phyloP scores from a whole-genome alignment of 1,139 yeast species.

The Citeromyces hawaiiensis region DNA sequence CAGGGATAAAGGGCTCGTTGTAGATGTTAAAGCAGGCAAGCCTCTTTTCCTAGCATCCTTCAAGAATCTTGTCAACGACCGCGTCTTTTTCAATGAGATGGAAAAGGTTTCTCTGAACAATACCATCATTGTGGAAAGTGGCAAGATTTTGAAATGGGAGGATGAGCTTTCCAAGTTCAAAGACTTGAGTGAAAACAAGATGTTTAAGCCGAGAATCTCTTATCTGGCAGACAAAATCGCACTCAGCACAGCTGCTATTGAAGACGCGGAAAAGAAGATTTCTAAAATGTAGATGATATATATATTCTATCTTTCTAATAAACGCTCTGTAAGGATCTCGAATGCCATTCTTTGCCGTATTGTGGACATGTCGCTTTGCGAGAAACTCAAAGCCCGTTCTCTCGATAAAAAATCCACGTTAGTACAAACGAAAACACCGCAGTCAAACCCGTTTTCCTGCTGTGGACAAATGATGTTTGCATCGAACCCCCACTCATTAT shows the following conservation, averaged over 20 bases:
- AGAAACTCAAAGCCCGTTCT: constrained; percentile 32
- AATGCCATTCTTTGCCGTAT: constrained; percentile 65
- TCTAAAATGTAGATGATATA: not conserved
- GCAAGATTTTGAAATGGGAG: constrained; percentile 51
- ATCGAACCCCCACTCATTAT: constrained; percentile 19
- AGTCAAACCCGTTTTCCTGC: constrained; percentile 84
- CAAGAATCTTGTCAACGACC: constrained; percentile 43
- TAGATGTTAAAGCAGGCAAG: constrained; percentile 60
- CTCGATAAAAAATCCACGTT: constrained; percentile 53
- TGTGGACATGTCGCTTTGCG: constrained; percentile 57
- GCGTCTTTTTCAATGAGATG: constrained; percentile 41
- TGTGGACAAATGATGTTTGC: constrained; percentile 51
- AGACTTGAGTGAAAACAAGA: constrained; percentile 23
- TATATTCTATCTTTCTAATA: constrained; percentile 9
- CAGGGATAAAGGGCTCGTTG: constrained; percentile 64
- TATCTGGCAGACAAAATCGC: constrained; percentile 58
- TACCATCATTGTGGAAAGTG: constrained; percentile 46
- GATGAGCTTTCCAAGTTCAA: constrained; percentile 54
- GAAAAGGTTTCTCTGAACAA: constrained; percentile 48
- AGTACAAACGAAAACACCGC: constrained; percentile 89
- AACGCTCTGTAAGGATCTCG: constrained; percentile 19
- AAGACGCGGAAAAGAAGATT: constrained; percentile 21
- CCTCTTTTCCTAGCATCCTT: constrained; percentile 83
- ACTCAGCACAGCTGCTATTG: constrained; percentile 34
- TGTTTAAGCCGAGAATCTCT: constrained; percentile 45